Conservation (phyloP, 148 eudicot species). For the Vaccinium myrtillus region DNA sequence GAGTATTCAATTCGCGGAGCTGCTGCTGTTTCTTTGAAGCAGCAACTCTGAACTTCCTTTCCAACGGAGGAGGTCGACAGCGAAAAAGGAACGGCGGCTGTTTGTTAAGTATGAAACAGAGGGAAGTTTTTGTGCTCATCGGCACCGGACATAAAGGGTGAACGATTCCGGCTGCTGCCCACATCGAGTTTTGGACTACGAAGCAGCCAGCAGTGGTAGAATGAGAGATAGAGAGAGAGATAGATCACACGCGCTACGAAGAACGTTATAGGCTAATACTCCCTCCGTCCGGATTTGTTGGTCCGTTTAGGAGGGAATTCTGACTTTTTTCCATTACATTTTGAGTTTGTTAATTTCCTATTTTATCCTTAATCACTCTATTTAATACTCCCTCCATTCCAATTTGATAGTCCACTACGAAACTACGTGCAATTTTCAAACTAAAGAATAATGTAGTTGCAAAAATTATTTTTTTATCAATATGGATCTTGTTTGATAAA, state of each 20-base stretch:
- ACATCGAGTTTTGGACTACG: not conserved
- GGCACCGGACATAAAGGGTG: constrained; percentile 3
- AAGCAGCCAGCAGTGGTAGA: not conserved
- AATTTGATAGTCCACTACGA: no score
- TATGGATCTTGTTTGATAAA: no score
- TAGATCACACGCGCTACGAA: not conserved
- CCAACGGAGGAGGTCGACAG: not conserved
- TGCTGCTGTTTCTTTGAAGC: constrained; percentile 2
- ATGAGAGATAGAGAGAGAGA: not conserved
- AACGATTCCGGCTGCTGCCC: not conserved
- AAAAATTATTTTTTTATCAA: no score
- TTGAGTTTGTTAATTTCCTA: no score
- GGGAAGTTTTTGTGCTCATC: not conserved
- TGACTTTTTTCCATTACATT: no score
- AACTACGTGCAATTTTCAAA: no score
- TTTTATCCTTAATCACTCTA: no score
- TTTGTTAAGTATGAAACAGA: not conserved
- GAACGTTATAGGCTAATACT: no score
- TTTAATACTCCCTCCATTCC: no score
- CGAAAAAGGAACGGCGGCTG: not conserved
- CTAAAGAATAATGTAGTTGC: no score
- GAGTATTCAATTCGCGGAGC: constrained; percentile 10
- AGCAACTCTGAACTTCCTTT: constrained; percentile 2
- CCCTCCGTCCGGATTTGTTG: no score
- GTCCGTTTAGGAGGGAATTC: no score